Evolutionary conservation across 768 basidiomycete species (phyloP), one percentile per base, ranked within the genome.

Genomic region (Boletus reticulatus): DNA sequence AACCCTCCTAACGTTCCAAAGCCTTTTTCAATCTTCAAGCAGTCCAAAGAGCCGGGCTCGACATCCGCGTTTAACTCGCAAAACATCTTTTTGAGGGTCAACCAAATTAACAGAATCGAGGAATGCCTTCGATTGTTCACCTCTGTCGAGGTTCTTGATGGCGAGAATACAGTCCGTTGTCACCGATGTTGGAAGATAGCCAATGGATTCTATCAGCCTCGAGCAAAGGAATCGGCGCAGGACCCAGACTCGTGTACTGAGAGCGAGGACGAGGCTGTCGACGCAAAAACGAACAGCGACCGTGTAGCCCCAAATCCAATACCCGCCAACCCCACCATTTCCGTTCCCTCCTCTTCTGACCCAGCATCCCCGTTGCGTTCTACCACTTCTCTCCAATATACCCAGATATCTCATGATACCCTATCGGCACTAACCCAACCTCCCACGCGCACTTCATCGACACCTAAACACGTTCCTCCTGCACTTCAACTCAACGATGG

Each of bases 121-220:
- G 92, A 94, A 53, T 92, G 90, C 59, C 72, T 96, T 56, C 78
- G 85, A 59, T 79, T 89, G 75, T 98, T 98, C 73, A 97, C 94
- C 0, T 80, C 88, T 5, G 94, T 97, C n/a, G 95, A 98, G 64
- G 82, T 92, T 8, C 74, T 98, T 34, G 91, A 97, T 62, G 93
- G 92, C 0, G 95, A 97, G 63, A 97, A 98, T 63, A 88, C 87
- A 75, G 94, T 97, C 50, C 94, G 94, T 0, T 98, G 95, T 69
- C 81, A 88, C 60, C 80, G 88, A 49, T 98, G 95, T 73, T 98
- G 95, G 95, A 94, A 93, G 77, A 85, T 93, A 36, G 84, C 83
- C 53, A 84, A 93, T 65, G 88, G 89, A 17, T 70, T 79, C 53
- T 82, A 85, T 60, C 68, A 74, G 44, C 73, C 72, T 36, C 60